Base-by-base conservation (phyloP, 352 stramenopile species). In the Phytopythium kandeliae region DNA sequence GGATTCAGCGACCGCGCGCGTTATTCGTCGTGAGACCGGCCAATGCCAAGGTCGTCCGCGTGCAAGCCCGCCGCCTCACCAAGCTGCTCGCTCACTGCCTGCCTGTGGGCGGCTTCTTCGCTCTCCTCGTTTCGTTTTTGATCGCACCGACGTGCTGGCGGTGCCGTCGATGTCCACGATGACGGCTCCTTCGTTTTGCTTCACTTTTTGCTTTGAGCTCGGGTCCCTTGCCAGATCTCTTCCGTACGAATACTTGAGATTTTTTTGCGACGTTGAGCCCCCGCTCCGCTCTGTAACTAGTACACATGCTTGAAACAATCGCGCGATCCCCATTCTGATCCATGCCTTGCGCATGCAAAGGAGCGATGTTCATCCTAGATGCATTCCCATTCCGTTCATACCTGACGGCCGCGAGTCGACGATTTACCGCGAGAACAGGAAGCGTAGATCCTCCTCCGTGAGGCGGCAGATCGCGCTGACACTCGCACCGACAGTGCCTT, bases 401-500 rank as follows among this genome's bases (percentile, higher is more conserved):
- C 38, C 38, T 30, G 21, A n/a, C n/a, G n/a, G 35, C 17, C 12
- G 35, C 41, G 6, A 35, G 13, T 19, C 22, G 28, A 15, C n/a
- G 28, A 15, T 10, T 77, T 41, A 84, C 25, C 51, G 47, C 9
- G 74, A 77, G 54, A 98, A 98, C 12, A 98, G 68, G 52, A 98
- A 98, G 8, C 88, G 74, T 36, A 98, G 54, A 45, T 98, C 94
- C 58, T 98, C 92, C 41, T 96, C 88, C 0, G 93, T 98, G n/a
- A 98, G 80, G 16, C 86, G 81, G 24, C 72, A 85, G 38, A 98
- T 85, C 11, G 86, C 83, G 16, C 73, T 85, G 24, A 85, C 78
- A 58, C 92, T 97, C 21, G 80, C 94, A 17, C 97, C 97, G 13
- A 99, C 96, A 0, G 97, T 99, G 31, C 96, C 97, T 80, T 99